Evolutionary conservation across 1,284 basidiomycete species (phyloP).

Genomic region (Boletus holoroseus): DNA sequence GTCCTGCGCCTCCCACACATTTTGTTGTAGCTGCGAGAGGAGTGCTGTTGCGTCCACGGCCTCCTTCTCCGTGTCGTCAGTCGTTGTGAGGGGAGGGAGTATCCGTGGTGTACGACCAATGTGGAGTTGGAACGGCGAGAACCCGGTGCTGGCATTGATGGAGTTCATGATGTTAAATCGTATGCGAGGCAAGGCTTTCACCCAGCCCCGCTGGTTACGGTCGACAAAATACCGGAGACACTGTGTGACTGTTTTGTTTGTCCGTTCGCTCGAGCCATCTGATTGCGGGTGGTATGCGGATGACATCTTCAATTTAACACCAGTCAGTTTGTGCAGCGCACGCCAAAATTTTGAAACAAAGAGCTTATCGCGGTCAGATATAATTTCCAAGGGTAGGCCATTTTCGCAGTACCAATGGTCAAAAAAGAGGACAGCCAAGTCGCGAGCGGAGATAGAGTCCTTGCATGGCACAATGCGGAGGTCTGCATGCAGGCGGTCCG

Average conservation of each 20-base stretch:
- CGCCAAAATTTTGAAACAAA: slow-evolving; percentile 31
- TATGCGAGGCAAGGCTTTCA: neutral
- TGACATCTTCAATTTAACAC: slow-evolving; percentile 34
- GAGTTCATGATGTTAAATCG: neutral
- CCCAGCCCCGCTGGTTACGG: neutral
- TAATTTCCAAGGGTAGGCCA: slow-evolving; percentile 24
- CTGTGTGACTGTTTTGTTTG: neutral
- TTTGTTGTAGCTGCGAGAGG: too few species aligned
- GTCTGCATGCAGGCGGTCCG: slow-evolving; percentile 36
- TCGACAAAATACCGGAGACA: neutral
- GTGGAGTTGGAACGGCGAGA: neutral
- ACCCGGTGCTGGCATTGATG: neutral
- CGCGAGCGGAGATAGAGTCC: slow-evolving; percentile 30
- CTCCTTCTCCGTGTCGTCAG: too few species aligned
- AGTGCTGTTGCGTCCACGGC: too few species aligned
- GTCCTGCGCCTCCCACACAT: too few species aligned
- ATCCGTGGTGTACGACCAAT: neutral
- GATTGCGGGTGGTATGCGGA: slow-evolving; percentile 39
- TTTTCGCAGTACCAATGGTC: slow-evolving; percentile 37
- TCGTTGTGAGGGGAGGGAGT: neutral
- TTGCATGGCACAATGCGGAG: slow-evolving; percentile 32
- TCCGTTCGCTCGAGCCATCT: slow-evolving; percentile 19
- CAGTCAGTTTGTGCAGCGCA: slow-evolving; percentile 23
- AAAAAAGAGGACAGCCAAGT: slow-evolving; percentile 17
- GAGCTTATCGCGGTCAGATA: slow-evolving; percentile 27